Evolutionary conservation across 2,329 filamentous ascomycete genomes (phyloP).

Genomic region (Ceratocystis colombiana): DNA sequence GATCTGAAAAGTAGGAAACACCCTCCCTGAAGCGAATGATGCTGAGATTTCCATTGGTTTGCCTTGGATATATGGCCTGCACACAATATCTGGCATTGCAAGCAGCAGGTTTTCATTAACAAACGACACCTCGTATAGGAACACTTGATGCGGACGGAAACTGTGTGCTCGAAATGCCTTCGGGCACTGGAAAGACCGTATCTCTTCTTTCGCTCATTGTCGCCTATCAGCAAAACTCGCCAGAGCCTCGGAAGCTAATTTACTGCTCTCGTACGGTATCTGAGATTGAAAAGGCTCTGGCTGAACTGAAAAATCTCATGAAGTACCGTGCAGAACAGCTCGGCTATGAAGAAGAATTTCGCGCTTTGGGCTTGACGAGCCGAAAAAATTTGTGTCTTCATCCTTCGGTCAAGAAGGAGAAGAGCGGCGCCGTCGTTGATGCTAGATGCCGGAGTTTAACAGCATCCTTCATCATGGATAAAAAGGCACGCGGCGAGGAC

Average conservation of each 20-base stretch:
- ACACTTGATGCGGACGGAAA: conserved; percentile 92
- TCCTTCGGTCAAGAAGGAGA: conserved; percentile 90
- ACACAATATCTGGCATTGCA: too few relatives aligned
- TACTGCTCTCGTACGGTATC: conserved; percentile 99
- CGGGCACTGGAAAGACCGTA: conserved; percentile 94
- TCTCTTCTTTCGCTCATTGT: conserved; percentile 91
- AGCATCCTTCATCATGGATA: conserved; percentile 93
- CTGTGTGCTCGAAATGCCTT: conserved; percentile 97
- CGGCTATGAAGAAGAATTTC: conserved; percentile 85
- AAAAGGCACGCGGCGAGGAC: conserved; percentile 88
- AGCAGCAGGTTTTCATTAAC: conserved; percentile 12
- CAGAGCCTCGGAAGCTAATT: conserved; percentile 88
- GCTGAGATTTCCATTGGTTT: neutral
- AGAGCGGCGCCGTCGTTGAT: conserved; percentile 88
- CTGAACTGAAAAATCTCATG: conserved; percentile 86
- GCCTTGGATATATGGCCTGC: neutral
- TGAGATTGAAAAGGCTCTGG: conserved; percentile 94
- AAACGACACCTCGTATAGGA: conserved; percentile 32
- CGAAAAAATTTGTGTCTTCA: conserved; percentile 96
- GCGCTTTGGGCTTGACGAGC: conserved; percentile 84
- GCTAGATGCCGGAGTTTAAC: conserved; percentile 92
- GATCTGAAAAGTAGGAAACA: conserved; percentile 43
- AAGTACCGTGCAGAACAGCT: conserved; percentile 84
- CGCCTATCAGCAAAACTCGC: conserved; percentile 89
- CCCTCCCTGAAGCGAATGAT: neutral